A percentile compares a stretch with the other conserved stretches of the same genome.
Evolutionary conservation across 2,329 filamentous ascomycete genomes (phyloP).

Genomic region (Harringtonia aguacate): DNA sequence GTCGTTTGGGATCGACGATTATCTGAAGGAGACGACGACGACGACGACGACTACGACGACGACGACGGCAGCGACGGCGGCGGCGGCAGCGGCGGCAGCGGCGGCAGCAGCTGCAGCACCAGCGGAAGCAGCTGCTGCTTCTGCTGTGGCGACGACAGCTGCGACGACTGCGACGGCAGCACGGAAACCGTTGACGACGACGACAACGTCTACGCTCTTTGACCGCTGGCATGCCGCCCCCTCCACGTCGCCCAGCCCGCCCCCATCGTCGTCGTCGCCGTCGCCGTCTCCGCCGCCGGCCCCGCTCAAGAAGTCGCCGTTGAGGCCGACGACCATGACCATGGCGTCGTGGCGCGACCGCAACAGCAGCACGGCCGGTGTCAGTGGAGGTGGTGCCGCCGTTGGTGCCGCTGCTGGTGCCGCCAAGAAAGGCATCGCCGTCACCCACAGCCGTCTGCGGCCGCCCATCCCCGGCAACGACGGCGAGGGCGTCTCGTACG

Average conservation of each 20-base stretch:
- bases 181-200: not conserved
- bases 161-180: not conserved
- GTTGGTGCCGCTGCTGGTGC: not conserved
- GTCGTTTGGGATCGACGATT: not conserved
- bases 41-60: slow-evolving; percentile 6
- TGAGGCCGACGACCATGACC: not conserved
- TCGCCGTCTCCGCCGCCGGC: not conserved
- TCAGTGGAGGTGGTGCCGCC: no score
- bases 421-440: not conserved
- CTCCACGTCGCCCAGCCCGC: not conserved
- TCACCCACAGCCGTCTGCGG: no score
- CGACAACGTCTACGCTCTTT: not conserved
- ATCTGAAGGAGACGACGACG: no score
- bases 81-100: not conserved
- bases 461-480: slow-evolving; percentile 3
- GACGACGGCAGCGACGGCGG: not conserved
- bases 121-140: no score
- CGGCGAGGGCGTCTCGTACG: slow-evolving; percentile 7
- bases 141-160: no score
- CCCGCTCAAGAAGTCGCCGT: not conserved
- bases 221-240: not conserved
- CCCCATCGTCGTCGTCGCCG: not conserved
- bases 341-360: slow-evolving; percentile 6
- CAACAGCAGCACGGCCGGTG: no score
- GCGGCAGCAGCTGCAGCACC: no score